Percentiles rank a stretch among this genome's conserved stretches.
Evolutionary conservation across 2,329 filamentous ascomycete species (phyloP).

Genomic region (Arachnopeziza araneosa): DNA sequence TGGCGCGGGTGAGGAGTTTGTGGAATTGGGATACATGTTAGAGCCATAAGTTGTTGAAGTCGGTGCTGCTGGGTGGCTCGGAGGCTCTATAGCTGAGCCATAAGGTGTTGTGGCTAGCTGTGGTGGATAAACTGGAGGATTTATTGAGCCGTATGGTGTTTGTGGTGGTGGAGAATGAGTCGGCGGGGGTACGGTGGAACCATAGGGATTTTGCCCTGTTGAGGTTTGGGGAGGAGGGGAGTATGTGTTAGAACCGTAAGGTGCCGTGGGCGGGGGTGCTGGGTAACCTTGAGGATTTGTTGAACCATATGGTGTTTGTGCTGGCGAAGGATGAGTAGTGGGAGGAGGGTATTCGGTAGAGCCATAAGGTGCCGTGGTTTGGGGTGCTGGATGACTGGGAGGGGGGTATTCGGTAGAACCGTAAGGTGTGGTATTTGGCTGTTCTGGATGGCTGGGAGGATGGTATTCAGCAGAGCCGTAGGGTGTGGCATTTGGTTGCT

Average conservation of each 20-base stretch:
- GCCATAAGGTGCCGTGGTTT: too few species aligned
- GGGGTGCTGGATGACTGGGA: too few species aligned
- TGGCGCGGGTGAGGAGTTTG: not conserved
- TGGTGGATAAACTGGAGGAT: not conserved
- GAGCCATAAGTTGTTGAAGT: not conserved
- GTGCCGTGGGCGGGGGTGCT: too few species aligned
- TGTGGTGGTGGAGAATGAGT: not conserved
- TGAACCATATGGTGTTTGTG: too few species aligned
- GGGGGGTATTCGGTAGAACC: too few species aligned
- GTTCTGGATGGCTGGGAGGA: not conserved
- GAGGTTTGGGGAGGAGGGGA: not conserved
- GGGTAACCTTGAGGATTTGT: too few species aligned
- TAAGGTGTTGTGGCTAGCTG: not conserved
- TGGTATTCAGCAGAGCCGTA: too few species aligned
- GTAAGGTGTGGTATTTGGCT: not conserved
- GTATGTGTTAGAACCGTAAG: not conserved
- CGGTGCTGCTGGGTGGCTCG: not conserved
- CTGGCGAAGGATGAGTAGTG: too few species aligned
- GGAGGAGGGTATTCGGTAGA: too few species aligned
- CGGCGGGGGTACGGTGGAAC: not conserved
- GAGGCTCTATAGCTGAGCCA: not conserved
- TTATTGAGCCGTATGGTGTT: not conserved
- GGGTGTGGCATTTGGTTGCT: not conserved
- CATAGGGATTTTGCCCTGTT: not conserved
- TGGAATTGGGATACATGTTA: not conserved